Base-by-base conservation (phyloP, 306 rosid genomes). In the Vigna reflexopilosa region DNA sequence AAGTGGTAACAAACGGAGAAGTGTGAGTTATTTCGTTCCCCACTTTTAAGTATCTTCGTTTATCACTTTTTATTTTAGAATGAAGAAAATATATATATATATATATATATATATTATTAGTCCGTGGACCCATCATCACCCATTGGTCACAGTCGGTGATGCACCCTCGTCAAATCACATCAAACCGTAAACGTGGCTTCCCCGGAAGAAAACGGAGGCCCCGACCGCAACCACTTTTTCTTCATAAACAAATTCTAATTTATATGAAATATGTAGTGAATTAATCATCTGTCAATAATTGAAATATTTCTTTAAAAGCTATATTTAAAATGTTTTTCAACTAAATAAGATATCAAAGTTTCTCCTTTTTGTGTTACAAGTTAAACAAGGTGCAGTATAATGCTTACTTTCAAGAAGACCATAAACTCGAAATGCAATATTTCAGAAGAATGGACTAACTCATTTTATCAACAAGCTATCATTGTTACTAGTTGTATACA, bases 121-220 rank as follows among this genome's bases (percentile, higher is more conserved):
- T 24, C 2, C 28, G 28, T 24, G 86, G 86, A 14, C 83, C 90
- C 78, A 68, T 84, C 77, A 70, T 66, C 56, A 44, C 3, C 16
- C 80, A 52, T 64, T 50, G 69, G 88, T 56, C 87, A 86, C 49
- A 68, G 91, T 56, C 91, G 90, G 91, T 78, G 86, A 83, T 85
- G 69, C 59, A 19, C 71, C 72, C 79, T 14, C 52, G 28, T 16
- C 44, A 80, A 45, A 55, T 72, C 77, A 65, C 79, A 82, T 80
- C 88, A 40, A 5, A 42, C 86, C 90, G 85, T 83, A 26, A 85
- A 90, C 86, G 91, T 91, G 89, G 80, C 89, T 12, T 4, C 45
- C 81, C 58, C 6, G 6, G 67, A 89, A 66, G 67, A 34, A 78
- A 81, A 61, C 16, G 22, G 22, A 20, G 22, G 22, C 1, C 22